Evolutionary conservation across 2,329 filamentous ascomycete genomes (phyloP), one percentile per base, ranked within the genome.

Genomic region (Balansia obtecta): DNA sequence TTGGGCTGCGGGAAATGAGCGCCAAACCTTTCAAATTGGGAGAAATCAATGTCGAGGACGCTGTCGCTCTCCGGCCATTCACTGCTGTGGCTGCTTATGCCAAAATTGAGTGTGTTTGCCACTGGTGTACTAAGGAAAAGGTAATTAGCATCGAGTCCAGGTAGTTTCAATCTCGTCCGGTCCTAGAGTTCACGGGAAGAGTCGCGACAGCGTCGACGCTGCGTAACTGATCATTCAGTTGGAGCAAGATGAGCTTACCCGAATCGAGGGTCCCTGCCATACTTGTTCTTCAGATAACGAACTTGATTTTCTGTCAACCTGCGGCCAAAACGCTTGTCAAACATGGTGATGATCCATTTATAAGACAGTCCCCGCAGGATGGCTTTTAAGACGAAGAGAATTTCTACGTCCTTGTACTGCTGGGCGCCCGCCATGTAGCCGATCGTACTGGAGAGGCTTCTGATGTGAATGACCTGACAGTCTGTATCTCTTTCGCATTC

Each of bases 241-340:
- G 27, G 27, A 27, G 27, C 7, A 15, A 38, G 41, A 10, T 33
- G 34, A 18, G 15, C 67, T 50, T 60, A 70, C 69, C 64, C 63
- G 50, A 64, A 70, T 7, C 62, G 59, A 0, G 68, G 65, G 38
- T 70, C 67, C 38, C 60, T 63, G 0, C 68, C 68, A 42, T 71
- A 71, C 52, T 70, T 68, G 53, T 64, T 65, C 53, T 65, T 67
- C 9, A 70, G 53, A 48, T 71, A 71, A 10, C 65, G 63, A 10
- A 71, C 58, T 53, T 70, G 66, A 44, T 64, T 68, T 1, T 59
- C 53, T 2, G 61, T 62, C 46, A 69, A 55, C 0, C 41, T 12
- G 18, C 63, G 63, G 32, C 54, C 55, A 47, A 68, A 69, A 6
- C 47, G 50, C 8, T 53, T 43, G 12, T 56, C 41, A 41, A 66